These are phyloP conservation scores for Osmanthus fragrans DNA, from an alignment of 257 asterid species.

Conservation along the genomic window DNA sequence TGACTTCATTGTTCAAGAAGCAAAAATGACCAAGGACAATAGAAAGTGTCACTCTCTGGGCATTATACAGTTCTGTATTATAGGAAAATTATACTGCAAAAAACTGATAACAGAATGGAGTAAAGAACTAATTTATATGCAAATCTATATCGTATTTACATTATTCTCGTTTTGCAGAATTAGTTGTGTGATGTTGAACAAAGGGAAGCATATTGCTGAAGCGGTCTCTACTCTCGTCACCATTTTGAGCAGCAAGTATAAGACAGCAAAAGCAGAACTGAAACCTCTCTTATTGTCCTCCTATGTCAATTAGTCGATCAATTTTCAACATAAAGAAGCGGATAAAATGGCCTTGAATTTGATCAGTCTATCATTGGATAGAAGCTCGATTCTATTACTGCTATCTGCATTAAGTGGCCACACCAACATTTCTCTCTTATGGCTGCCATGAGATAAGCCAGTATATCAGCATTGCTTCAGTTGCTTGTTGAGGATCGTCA, in stretches of 20 bases:
- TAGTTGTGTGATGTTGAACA: slow-evolving; percentile 73
- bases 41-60: neutral
- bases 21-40: neutral
- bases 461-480: neutral
- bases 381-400: neutral
- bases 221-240: slow-evolving; percentile 55
- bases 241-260: slow-evolving; percentile 38
- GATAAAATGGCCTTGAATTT: neutral
- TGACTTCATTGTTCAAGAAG: neutral
- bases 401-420: neutral
- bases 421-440: neutral
- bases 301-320: slow-evolving; percentile 14
- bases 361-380: neutral
- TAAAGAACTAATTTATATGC: neutral
- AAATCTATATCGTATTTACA: neutral
- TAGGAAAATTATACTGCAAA: neutral
- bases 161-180: slow-evolving; percentile 41
- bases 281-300: slow-evolving; percentile 54
- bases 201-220: slow-evolving; percentile 61
- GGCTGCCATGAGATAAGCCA: neutral
- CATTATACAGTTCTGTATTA: neutral
- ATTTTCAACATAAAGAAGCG: neutral
- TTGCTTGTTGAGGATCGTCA: neutral
- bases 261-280: slow-evolving; percentile 41
- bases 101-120: neutral